Conservation (phyloP, 345 rosid genomes). For the Euphorbia pulcherrima region DNA sequence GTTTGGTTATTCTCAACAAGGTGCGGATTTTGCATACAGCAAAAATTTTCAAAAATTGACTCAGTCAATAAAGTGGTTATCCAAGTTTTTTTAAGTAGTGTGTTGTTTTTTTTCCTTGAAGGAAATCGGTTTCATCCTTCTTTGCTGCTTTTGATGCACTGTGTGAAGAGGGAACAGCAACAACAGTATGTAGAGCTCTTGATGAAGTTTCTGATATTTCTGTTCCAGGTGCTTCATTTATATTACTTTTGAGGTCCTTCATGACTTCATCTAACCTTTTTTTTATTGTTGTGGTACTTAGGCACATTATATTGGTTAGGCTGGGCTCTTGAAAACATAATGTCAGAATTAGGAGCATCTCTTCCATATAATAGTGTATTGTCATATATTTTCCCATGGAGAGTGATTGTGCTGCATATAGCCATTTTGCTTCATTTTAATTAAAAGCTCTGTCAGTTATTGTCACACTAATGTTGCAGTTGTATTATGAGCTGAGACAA, state of each 20-base stretch:
- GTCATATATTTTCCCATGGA: neutral
- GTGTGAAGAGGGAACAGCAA: slow-evolving; percentile 93
- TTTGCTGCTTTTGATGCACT: slow-evolving; percentile 82
- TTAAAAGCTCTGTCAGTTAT: neutral
- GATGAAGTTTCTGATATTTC: slow-evolving; percentile 92
- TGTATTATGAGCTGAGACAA: neutral
- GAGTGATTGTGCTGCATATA: neutral
- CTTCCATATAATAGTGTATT: neutral
- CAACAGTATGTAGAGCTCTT: slow-evolving; percentile 84
- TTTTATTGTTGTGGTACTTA: neutral
- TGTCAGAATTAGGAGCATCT: neutral
- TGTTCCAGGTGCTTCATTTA: slow-evolving; percentile 59
- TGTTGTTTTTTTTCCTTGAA: slow-evolving; percentile 33
- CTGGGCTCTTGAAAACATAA: neutral
- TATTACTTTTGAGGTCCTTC: neutral
- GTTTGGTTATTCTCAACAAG: slow-evolving; percentile 92
- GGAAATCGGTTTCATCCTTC: slow-evolving; percentile 81
- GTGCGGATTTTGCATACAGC: slow-evolving; percentile 32
- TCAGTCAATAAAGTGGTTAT: neutral
- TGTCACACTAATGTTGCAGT: neutral
- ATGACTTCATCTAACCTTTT: neutral
- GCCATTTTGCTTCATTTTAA: neutral
- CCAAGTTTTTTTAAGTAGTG: slow-evolving; percentile 3
- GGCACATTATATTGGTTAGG: neutral
- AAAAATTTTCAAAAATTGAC: neutral